These are phyloP conservation scores for Leccinum variicolor DNA, from an alignment of 768 basidiomycete species.

Conservation along the genomic window DNA sequence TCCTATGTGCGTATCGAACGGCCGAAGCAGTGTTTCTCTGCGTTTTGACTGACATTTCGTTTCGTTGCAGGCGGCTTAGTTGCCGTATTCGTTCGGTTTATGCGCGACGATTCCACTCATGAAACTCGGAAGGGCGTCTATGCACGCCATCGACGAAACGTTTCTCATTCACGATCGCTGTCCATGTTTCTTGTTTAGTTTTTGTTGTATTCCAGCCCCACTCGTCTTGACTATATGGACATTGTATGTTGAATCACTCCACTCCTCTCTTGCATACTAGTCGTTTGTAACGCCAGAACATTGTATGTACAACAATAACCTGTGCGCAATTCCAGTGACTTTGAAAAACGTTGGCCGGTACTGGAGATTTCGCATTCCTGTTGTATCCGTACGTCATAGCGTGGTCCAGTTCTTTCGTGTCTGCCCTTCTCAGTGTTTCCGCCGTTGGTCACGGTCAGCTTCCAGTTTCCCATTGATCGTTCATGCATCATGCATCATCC, in stretches of 20 bases:
- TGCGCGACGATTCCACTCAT: background rate
- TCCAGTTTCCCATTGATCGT: too few relatives aligned
- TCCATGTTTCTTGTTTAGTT: background rate
- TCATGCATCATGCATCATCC: too few relatives aligned
- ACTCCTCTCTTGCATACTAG: background rate
- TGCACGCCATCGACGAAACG: background rate
- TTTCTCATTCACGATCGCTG: too few relatives aligned
- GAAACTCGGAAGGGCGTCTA: background rate
- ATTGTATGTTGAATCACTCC: background rate
- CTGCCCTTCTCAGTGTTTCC: too few relatives aligned
- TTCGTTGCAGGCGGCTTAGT: conserved; percentile 9
- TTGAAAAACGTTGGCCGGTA: too few relatives aligned
- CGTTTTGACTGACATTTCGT: conserved; percentile 5
- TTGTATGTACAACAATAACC: conserved; percentile 3
- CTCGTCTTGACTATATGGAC: background rate
- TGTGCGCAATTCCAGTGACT: background rate
- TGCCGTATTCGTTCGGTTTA: background rate
- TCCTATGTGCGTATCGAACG: conserved; percentile 16
- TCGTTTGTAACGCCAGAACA: background rate
- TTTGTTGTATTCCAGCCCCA: background rate
- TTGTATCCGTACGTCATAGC: too few relatives aligned
- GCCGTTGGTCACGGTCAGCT: too few relatives aligned
- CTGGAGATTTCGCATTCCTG: too few relatives aligned
- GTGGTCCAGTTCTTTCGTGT: too few relatives aligned
- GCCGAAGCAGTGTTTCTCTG: background rate